Conservation (phyloP, 371 early-diverging fungal species). For the Haplosporangium sp. region DNA sequence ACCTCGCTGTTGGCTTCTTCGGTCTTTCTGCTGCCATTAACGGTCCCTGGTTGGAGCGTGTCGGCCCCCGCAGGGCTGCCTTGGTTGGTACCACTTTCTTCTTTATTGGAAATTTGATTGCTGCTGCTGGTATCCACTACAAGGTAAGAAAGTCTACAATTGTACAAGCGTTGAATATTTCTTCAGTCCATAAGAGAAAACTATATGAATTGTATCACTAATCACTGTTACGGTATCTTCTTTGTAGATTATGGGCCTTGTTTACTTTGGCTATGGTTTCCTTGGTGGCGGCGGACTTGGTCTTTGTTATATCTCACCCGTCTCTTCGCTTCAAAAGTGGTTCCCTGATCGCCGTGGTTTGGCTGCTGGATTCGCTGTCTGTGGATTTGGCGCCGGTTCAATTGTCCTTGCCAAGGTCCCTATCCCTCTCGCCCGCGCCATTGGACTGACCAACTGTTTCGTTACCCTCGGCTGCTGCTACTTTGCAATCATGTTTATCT, state of each 20-base stretch:
- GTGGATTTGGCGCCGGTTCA: constrained; percentile 77
- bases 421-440: constrained; percentile 57
- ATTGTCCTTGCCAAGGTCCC: constrained; percentile 71
- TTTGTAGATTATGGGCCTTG: too few species aligned
- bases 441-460: constrained; percentile 66
- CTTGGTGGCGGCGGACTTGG: constrained; percentile 72
- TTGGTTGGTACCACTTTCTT: constrained; percentile 65
- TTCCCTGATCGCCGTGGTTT: constrained; percentile 67
- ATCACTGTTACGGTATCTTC: too few species aligned
- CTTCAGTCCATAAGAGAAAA: too few species aligned
- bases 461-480: constrained; percentile 58
- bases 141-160: constrained; percentile 26
- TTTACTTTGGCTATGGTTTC: constrained; percentile 72
- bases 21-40: constrained; percentile 74
- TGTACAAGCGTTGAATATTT: too few species aligned
- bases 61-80: constrained; percentile 68
- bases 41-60: constrained; percentile 76
- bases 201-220: too few species aligned
- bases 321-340: constrained; percentile 69
- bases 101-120: constrained; percentile 67
- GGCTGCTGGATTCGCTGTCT: constrained; percentile 70
- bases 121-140: constrained; percentile 66
- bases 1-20: constrained; percentile 72
- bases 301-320: constrained; percentile 72
- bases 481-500: constrained; percentile 56